Evolutionary conservation across 1,284 basidiomycete species (phyloP).

Genomic region (Cryptococcus hybrid): DNA sequence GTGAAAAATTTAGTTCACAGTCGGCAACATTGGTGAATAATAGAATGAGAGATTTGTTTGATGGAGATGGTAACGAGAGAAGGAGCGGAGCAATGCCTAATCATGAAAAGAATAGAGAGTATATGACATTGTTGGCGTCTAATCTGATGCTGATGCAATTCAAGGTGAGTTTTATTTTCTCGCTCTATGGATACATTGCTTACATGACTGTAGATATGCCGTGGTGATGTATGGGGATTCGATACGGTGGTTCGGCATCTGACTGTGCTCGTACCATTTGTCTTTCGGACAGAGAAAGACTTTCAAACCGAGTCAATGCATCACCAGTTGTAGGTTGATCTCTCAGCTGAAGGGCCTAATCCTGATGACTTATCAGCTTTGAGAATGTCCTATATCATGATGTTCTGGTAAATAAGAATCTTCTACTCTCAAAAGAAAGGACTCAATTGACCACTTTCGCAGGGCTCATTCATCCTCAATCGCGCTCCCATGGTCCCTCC

Average conservation of each 20-base stretch:
- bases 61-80: constrained; percentile 8
- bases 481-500: constrained; percentile 23
- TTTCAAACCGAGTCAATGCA: constrained; percentile 22
- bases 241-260: constrained; percentile 22
- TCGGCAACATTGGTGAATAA: constrained; percentile 19
- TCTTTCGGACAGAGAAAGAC: constrained; percentile 17
- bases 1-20: constrained; percentile 29
- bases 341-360: not conserved
- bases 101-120: constrained; percentile 14
- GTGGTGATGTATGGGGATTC: constrained; percentile 41
- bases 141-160: constrained; percentile 37
- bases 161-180: constrained; percentile 24
- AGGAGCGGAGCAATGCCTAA: not conserved
- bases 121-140: constrained; percentile 33
- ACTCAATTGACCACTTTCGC: not conserved
- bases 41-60: constrained; percentile 14
- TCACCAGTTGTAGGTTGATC: constrained; percentile 26
- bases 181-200: not conserved
- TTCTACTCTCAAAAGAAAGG: not conserved
- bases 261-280: constrained; percentile 9
- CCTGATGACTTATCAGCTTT: constrained; percentile 18
- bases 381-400: constrained; percentile 39
- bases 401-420: constrained; percentile 20
- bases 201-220: constrained; percentile 24
- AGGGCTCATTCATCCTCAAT: constrained; percentile 22